Evolutionary conservation across 768 basidiomycete species (phyloP).

Genomic region (Rhodotorula paludigena): DNA sequence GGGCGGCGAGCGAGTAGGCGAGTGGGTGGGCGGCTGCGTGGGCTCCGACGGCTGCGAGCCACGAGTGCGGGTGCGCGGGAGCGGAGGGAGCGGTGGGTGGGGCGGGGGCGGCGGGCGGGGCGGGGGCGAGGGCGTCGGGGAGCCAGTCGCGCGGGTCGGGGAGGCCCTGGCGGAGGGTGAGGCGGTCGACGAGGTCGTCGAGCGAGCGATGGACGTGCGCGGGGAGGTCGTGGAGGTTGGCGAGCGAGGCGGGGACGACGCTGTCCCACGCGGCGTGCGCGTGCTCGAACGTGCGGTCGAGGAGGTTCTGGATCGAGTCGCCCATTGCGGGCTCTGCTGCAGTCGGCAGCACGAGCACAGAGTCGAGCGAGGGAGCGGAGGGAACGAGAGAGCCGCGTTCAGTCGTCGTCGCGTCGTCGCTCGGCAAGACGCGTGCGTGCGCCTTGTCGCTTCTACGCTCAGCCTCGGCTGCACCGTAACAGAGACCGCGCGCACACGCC

Average conservation of each 20-base stretch:
- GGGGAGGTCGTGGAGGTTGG: conserved; percentile 13
- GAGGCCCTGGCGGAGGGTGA: conserved; percentile 21
- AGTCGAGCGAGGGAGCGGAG: neutral
- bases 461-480: too few species aligned
- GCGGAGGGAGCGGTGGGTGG: conserved; percentile 15
- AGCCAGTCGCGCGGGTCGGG: conserved; percentile 24
- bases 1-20: conserved; percentile 12
- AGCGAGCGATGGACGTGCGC: conserved; percentile 1
- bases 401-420: too few species aligned
- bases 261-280: conserved; percentile 11
- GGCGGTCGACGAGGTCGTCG: conserved; percentile 6
- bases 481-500: too few species aligned
- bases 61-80: neutral
- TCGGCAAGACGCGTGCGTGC: too few species aligned
- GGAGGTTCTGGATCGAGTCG: conserved; percentile 3
- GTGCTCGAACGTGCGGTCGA: neutral
- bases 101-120: neutral
- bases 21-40: conserved; percentile 8
- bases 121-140: neutral
- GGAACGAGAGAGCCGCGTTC: neutral
- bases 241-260: conserved; percentile 4
- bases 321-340: neutral
- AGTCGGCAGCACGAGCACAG: too few species aligned
- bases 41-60: neutral
- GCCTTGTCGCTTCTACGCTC: too few species aligned